Evolutionary conservation across 495 filamentous ascomycete genomes (phyloP).

Genomic region (Glonium stellatum): DNA sequence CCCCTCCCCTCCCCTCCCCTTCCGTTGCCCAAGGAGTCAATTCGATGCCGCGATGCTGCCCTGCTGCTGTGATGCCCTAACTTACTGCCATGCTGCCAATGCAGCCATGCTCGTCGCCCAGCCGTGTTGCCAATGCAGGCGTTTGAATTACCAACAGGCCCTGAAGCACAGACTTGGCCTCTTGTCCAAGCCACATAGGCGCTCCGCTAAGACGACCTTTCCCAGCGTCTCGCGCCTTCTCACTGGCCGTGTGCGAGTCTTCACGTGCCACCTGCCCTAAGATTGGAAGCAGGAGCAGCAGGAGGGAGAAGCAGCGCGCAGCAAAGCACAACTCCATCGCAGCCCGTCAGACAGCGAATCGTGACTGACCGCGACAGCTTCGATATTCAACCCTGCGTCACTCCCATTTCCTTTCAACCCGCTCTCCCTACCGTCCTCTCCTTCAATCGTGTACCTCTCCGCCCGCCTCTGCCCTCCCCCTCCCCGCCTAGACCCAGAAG

Average conservation of each 20-base stretch:
- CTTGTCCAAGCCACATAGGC: neutral
- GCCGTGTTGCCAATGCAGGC: neutral
- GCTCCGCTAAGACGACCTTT: too few relatives aligned
- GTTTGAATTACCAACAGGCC: neutral
- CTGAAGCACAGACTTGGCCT: neutral
- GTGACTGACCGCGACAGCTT: slow-evolving; percentile 1
- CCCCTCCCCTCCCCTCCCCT: too few relatives aligned
- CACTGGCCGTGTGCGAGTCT: neutral
- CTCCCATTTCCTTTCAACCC: neutral
- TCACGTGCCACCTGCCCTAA: neutral
- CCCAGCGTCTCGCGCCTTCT: neutral
- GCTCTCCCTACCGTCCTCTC: neutral
- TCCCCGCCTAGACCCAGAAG: neutral
- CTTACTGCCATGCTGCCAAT: neutral
- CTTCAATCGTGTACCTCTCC: neutral
- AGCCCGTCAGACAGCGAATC: neutral
- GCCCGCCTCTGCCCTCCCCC: neutral
- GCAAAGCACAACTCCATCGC: neutral
- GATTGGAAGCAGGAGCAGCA: neutral
- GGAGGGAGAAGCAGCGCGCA: too few relatives aligned
- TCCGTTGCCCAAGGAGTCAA: neutral
- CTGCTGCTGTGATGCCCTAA: neutral
- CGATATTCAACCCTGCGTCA: neutral
- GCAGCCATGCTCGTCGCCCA: neutral
- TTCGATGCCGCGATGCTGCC: neutral